A percentile compares a stretch with the other conserved stretches of the same genome.
Evolutionary conservation across 2,329 filamentous ascomycete genomes (phyloP).

Genomic region (Huntiella decipiens): DNA sequence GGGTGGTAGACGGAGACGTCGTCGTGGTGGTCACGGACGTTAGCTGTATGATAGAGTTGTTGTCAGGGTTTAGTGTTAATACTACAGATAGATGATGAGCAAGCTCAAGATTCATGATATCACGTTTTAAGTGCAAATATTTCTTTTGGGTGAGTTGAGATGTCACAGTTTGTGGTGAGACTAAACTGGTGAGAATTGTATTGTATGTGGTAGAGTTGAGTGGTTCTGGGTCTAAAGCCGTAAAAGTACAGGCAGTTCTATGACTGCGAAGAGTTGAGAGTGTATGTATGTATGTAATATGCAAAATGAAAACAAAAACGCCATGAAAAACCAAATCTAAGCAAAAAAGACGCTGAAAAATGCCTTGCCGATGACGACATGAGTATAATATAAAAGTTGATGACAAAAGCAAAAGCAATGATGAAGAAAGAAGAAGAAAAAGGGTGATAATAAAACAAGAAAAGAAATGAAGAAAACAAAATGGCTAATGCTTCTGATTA

Average conservation of each 20-base stretch:
- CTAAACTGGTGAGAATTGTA: no score
- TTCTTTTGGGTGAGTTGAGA: no score
- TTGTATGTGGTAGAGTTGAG: neutral
- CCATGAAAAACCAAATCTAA: slow-evolving; percentile 3
- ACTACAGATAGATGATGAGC: neutral
- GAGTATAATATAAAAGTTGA: no score
- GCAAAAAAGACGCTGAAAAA: slow-evolving; percentile 2
- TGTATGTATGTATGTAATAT: neutral
- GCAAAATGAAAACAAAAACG: neutral
- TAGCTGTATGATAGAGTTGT: no score
- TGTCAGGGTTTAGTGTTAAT: no score
- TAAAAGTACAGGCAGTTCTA: slow-evolving; percentile 5
- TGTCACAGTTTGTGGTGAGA: no score
- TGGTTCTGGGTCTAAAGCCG: neutral
- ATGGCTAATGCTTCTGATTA: slow-evolving; percentile 2
- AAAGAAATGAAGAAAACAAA: neutral
- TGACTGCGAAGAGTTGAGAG: slow-evolving; percentile 2
- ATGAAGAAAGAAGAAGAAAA: neutral
- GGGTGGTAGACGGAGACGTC: no score
- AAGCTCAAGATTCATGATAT: neutral
- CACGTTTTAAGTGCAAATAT: neutral
- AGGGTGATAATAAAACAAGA: neutral
- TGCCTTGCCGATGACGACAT: neutral
- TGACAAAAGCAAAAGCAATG: neutral
- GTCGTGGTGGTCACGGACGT: no score